Evolutionary conservation across 2,329 filamentous ascomycete species (phyloP).

Genomic region (Apiospora marii): DNA sequence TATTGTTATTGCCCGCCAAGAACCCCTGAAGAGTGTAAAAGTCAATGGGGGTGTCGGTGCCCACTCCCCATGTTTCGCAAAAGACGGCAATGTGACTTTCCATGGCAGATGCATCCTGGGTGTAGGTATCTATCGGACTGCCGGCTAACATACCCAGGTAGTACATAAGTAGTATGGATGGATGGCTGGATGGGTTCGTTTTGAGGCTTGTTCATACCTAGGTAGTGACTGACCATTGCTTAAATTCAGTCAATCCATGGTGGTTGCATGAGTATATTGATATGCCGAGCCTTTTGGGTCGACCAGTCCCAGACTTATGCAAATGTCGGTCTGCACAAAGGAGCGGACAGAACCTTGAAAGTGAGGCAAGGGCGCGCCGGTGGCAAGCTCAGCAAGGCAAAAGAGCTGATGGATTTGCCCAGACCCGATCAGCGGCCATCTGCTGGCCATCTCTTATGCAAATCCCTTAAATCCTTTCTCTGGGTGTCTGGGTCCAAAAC

Average conservation of each 20-base stretch:
- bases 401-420: conserved; percentile 13
- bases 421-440: not conserved
- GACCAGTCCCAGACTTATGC: not conserved
- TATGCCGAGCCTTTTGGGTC: no score
- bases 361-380: not conserved
- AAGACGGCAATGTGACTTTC: conserved; percentile 2
- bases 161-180: no score
- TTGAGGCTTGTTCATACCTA: not conserved
- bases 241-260: not conserved
- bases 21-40: conserved; percentile 13
- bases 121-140: not conserved
- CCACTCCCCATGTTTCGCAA: not conserved
- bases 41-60: not conserved
- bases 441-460: not conserved
- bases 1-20: not conserved
- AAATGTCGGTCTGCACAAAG: conserved; percentile 14
- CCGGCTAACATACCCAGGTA: not conserved
- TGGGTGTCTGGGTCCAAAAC: conserved; percentile 10
- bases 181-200: not conserved
- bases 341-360: not conserved
- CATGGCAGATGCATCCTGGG: not conserved
- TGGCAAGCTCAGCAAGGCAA: not conserved
- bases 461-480: not conserved
- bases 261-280: not conserved
- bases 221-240: not conserved